phyloP scores from a whole-genome alignment of 78 protist genomes.

The Guillardia theta region DNA sequence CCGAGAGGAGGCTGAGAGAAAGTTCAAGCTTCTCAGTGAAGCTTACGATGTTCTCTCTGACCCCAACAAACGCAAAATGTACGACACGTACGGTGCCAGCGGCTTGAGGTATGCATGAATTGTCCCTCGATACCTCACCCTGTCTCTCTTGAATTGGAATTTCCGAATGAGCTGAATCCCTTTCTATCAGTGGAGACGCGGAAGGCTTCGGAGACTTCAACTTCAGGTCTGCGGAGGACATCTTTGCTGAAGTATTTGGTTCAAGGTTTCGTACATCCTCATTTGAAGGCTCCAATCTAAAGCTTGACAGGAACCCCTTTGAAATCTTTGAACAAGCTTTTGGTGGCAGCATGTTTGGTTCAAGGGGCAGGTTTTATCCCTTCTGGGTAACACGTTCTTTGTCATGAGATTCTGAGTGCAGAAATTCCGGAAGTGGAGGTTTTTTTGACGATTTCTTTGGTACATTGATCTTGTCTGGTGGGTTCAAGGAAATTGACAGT shows the following conservation, averaged over 20 bases:
- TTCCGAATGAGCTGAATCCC: too few species aligned
- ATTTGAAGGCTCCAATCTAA: too few species aligned
- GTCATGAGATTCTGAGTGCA: too few species aligned
- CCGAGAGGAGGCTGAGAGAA: background rate
- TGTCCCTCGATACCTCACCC: background rate
- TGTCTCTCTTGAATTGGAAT: background rate
- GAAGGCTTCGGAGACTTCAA: background rate
- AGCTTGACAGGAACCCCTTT: too few species aligned
- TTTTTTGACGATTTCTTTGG: too few species aligned
- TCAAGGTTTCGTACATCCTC: background rate
- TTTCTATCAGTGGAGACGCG: background rate
- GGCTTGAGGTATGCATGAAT: background rate
- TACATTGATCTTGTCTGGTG: too few species aligned
- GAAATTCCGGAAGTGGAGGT: too few species aligned
- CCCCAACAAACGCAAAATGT: background rate
- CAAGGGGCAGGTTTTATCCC: too few species aligned
- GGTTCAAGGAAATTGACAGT: too few species aligned
- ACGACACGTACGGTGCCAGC: background rate
- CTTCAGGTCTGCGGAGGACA: background rate
- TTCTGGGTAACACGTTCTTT: too few species aligned
- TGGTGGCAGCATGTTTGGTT: too few species aligned
- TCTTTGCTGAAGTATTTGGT: background rate
- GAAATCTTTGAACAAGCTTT: too few species aligned
- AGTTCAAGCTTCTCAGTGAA: background rate
- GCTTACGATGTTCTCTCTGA: slow-evolving; percentile 2